Percentiles rank a stretch among this genome's conserved stretches.
Evolutionary conservation across 345 rosid genomes (phyloP).

Genomic region (Camelina sativa): DNA sequence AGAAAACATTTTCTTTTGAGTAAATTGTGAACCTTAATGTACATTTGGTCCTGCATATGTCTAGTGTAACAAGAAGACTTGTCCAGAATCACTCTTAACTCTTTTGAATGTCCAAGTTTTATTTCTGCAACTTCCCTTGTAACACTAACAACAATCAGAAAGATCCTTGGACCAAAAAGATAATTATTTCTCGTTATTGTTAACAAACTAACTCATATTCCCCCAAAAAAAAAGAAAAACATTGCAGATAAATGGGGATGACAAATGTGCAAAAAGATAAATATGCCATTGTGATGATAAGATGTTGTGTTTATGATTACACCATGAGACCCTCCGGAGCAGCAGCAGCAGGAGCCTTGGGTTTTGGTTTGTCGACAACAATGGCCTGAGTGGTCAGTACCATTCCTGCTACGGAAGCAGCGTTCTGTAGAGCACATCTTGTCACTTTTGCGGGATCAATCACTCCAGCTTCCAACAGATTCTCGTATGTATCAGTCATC

Average conservation of each 20-base stretch:
- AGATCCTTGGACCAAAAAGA: slow-evolving; percentile 15
- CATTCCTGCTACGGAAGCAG: slow-evolving; percentile 98
- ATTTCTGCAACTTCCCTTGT: not conserved
- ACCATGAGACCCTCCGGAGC: slow-evolving; percentile 67
- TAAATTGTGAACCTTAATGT: too few species aligned
- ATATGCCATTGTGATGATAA: slow-evolving; percentile 15
- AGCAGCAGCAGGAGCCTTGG: slow-evolving; percentile 61
- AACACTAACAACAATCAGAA: slow-evolving; percentile 14
- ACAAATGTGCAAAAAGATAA: slow-evolving; percentile 24
- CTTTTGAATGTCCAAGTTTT: not conserved
- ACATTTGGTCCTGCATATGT: too few species aligned
- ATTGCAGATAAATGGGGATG: slow-evolving; percentile 36
- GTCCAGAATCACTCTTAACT: too few species aligned
- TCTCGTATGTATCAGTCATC: slow-evolving; percentile 86
- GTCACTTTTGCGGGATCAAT: slow-evolving; percentile 96
- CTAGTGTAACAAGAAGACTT: too few species aligned
- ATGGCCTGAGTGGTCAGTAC: slow-evolving; percentile 98
- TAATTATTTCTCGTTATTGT: slow-evolving; percentile 32
- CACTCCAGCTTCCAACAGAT: slow-evolving; percentile 85
- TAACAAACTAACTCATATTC: slow-evolving; percentile 35
- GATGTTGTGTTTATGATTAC: slow-evolving; percentile 37
- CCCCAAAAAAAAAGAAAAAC: slow-evolving; percentile 14
- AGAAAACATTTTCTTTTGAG: too few species aligned
- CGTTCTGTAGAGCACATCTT: slow-evolving; percentile 90
- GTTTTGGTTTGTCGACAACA: slow-evolving; percentile 85